A percentile compares a stretch with the other conserved stretches of the same genome.
phyloP scores from a whole-genome alignment of 768 basidiomycete species.

The Pleurotus cornucopiae region DNA sequence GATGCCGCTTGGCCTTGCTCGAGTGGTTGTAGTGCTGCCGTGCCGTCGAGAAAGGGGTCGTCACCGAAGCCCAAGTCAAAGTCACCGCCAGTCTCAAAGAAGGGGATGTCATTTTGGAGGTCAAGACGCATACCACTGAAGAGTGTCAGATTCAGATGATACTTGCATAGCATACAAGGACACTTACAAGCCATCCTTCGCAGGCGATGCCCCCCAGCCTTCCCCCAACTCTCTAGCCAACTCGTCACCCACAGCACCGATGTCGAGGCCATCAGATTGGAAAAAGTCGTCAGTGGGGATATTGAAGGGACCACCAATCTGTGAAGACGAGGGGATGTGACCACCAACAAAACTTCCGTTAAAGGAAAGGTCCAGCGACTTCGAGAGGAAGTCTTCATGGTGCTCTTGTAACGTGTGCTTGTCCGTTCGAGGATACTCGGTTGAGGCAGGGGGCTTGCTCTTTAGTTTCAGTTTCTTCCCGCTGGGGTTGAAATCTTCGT shows the following conservation, averaged over 20 bases:
- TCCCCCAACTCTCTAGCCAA: slow-evolving; percentile 72
- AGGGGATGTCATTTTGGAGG: slow-evolving; percentile 9
- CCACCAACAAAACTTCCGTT: slow-evolving; percentile 30
- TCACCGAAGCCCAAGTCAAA: slow-evolving; percentile 17
- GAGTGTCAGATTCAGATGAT: not conserved
- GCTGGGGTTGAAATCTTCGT: slow-evolving; percentile 49
- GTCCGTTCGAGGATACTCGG: slow-evolving; percentile 47
- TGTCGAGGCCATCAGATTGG: slow-evolving; percentile 50
- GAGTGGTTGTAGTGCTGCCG: not conserved
- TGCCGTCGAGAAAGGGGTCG: slow-evolving; percentile 22
- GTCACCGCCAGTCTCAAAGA: slow-evolving; percentile 13
- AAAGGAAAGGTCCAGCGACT: slow-evolving; percentile 63
- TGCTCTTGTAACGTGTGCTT: slow-evolving; percentile 68
- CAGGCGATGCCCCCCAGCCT: slow-evolving; percentile 50
- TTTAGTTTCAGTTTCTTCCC: slow-evolving; percentile 22
- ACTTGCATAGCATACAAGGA: slow-evolving; percentile 6
- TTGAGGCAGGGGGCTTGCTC: slow-evolving; percentile 17
- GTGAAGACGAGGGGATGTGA: slow-evolving; percentile 50
- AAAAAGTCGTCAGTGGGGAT: slow-evolving; percentile 52
- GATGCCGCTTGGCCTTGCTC: not conserved
- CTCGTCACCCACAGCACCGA: slow-evolving; percentile 67
- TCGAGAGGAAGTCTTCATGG: slow-evolving; percentile 61
- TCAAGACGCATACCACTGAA: slow-evolving; percentile 15
- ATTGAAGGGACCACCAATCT: slow-evolving; percentile 38
- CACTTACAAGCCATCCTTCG: slow-evolving; percentile 19